These are phyloP conservation scores for Scedosporium minutisporum DNA, from an alignment of 2,329 filamentous ascomycete species.

Conservation along the genomic window DNA sequence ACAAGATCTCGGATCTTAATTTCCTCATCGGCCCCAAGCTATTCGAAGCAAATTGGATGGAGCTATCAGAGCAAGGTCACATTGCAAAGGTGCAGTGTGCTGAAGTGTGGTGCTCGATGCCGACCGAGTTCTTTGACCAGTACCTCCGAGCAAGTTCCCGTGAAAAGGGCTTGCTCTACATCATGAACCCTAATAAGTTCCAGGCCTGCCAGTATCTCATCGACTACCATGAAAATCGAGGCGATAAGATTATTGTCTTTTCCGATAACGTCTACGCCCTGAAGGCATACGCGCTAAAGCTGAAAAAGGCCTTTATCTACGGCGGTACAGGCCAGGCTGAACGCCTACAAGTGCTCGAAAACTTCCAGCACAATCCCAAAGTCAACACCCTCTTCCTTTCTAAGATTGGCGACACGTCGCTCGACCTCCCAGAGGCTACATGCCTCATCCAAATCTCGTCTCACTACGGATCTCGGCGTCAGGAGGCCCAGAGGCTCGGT, in stretches of 20 bases:
- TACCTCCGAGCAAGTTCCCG: conserved; percentile 63
- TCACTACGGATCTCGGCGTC: conserved; percentile 91
- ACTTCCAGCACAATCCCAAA: conserved; percentile 85
- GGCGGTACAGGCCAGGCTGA: conserved; percentile 80
- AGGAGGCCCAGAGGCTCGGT: conserved; percentile 88
- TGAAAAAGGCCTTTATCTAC: conserved; percentile 84
- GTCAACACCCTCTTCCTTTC: conserved; percentile 93
- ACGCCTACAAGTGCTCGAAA: conserved; percentile 80
- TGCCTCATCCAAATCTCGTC: conserved; percentile 96
- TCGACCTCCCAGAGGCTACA: conserved; percentile 91
- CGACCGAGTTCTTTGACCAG: conserved; percentile 92
- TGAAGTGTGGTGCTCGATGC: conserved; percentile 99
- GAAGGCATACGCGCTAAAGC: conserved; percentile 71
- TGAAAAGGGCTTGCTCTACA: conserved; percentile 56
- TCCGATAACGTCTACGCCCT: conserved; percentile 95
- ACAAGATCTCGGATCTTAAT: conserved; percentile 96
- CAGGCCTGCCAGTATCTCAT: conserved; percentile 98
- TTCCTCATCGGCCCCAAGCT: conserved; percentile 96
- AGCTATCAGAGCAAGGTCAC: conserved; percentile 90
- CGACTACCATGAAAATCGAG: conserved; percentile 87
- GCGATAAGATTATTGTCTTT: conserved; percentile 97
- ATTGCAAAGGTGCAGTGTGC: conserved; percentile 97
- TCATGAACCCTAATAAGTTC: conserved; percentile 97
- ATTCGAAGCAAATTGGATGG: conserved; percentile 99
- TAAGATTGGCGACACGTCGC: conserved; percentile 96